A percentile compares a stretch with the other conserved stretches of the same genome.
Evolutionary conservation across 164 flowering plant species (phyloP).

Genomic region (Umbilicus rupestris): DNA sequence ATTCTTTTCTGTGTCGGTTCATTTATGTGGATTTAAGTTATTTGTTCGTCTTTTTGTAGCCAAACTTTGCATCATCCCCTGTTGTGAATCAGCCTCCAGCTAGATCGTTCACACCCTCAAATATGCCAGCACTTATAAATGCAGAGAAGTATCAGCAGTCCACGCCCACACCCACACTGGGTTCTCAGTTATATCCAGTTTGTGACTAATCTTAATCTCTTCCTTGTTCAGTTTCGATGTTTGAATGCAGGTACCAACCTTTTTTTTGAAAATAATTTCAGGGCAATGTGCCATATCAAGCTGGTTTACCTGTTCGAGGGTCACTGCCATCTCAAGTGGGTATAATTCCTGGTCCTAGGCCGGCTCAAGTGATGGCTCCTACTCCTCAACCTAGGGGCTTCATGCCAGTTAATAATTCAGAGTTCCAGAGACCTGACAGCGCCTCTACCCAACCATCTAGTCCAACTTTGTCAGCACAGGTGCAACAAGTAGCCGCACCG

Average conservation of each 20-base stretch:
- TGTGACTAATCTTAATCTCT: constrained; percentile 15
- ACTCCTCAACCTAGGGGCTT: constrained; percentile 42
- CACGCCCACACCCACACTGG: constrained; percentile 38
- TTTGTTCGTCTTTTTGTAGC: constrained; percentile 22
- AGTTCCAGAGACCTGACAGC: constrained; percentile 44
- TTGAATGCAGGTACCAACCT: not conserved
- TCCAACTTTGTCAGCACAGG: constrained; percentile 28
- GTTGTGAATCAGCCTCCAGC: constrained; percentile 36
- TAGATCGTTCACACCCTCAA: constrained; percentile 61
- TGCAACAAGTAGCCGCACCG: constrained; percentile 17
- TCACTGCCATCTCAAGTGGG: constrained; percentile 14
- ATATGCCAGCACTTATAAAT: constrained; percentile 49
- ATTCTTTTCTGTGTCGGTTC: not conserved
- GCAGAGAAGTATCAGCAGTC: constrained; percentile 73
- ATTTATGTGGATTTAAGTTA: not conserved
- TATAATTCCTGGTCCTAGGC: constrained; percentile 24
- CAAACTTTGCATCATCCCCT: constrained; percentile 43
- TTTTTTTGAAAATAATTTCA: constrained; percentile 13
- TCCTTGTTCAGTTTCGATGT: not conserved
- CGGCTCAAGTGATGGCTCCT: constrained; percentile 56
- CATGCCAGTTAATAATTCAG: constrained; percentile 47
- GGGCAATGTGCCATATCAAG: constrained; percentile 24
- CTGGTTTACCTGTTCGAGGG: constrained; percentile 31
- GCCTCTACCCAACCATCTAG: constrained; percentile 55
- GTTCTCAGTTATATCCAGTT: constrained; percentile 78